Conservation (phyloP, 2,329 filamentous ascomycete genomes). For the Fusarium sp. region DNA sequence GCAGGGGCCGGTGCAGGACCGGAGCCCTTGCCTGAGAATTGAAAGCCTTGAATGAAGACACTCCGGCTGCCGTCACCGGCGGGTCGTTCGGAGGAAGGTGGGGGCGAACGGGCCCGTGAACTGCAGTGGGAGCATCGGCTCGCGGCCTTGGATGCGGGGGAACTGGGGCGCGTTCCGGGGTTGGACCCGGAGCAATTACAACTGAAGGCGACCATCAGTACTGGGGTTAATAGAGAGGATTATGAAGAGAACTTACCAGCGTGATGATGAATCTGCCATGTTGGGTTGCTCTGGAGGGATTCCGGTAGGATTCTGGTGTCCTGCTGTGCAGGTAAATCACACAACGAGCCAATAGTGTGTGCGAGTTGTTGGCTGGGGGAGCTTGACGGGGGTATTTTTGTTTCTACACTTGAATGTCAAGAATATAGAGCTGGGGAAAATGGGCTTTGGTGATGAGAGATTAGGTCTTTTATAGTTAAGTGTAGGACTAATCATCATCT, state of each 20-base stretch:
- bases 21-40: background rate
- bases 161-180: constrained; percentile 4
- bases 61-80: background rate
- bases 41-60: background rate
- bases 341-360: background rate
- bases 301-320: background rate
- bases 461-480: background rate
- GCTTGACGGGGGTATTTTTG: background rate
- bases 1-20: background rate
- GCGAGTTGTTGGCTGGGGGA: background rate
- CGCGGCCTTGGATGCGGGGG: background rate
- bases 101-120: constrained; percentile 1
- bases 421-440: background rate
- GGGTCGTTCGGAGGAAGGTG: background rate
- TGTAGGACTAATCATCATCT: background rate
- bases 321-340: constrained; percentile 3
- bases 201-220: background rate
- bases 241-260: background rate
- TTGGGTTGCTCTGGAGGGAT: background rate
- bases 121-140: background rate
- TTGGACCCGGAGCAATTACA: constrained; percentile 4
- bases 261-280: background rate
- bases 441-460: background rate
- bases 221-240: background rate
- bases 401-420: background rate